Evolutionary conservation across 1,139 yeast genomes (phyloP), one percentile per base, ranked within the genome.

Genomic region (Ashbya aceris): DNA sequence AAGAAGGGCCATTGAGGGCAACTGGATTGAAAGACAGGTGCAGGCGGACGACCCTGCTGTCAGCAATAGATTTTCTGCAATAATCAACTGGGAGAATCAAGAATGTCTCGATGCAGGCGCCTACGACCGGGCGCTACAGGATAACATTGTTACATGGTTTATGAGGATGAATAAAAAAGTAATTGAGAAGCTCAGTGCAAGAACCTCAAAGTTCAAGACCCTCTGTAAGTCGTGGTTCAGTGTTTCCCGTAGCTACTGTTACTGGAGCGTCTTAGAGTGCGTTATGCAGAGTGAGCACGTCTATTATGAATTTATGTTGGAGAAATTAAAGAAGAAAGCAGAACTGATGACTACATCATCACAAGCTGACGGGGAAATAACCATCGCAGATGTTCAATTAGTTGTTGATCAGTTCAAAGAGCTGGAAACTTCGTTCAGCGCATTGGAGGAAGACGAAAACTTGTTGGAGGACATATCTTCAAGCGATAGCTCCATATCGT

Each of bases 171-270:
- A 34, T 14, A 34, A 23, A 8, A 34, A 7, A 28, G 37, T 34
- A 3, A n/a, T 20, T 10, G 37, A 23, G 10, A 34, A 34, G 17
- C 14, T 34, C 11, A 20, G 29, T 11, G n/a, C 11, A 4, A 10
- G 37, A 5, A 23, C 29, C 4, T 10, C 37, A 6, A 34, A 23
- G 27, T 10, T 34, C 14, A 34, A 34, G 14, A n/a, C 37, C 7
- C 27, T 20, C 8, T 34, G 37, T 34, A 34, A 34, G 37, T 20
- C 37, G 5, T 34, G 37, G 37, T n/a, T 34, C 6, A 14, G 12
- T 10, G 29, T 23, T 9, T 14, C 37, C 10, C 27, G n/a, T 4
- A 34, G 17, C 10, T 20, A 23, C n/a, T n/a, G 14, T 5, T 34
- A 34, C 27, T 34, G 37, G 37, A 23, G 17, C 9, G 29, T 34